phyloP scores from a whole-genome alignment of 495 filamentous ascomycete species.

The Aspergillus biplanus region DNA sequence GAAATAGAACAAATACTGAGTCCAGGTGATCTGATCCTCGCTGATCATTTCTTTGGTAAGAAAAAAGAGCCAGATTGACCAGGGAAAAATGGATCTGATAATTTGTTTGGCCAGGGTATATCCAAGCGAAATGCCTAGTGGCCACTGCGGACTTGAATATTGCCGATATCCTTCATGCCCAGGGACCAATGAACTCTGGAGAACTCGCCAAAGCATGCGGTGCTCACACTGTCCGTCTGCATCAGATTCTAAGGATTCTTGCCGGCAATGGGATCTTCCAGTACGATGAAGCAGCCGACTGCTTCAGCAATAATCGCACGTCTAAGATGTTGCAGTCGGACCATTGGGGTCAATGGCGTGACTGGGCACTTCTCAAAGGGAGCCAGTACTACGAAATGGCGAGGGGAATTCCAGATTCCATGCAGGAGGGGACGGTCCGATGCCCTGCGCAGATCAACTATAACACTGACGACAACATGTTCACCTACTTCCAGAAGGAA shows the following conservation, averaged over 20 bases:
- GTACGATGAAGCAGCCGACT: background rate
- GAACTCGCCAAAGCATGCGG: conserved; percentile 1
- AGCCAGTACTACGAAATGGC: conserved; percentile 10
- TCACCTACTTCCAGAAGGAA: background rate
- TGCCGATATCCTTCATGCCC: background rate
- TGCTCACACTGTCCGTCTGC: background rate
- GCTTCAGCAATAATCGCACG: background rate
- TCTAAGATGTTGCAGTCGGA: conserved; percentile 1
- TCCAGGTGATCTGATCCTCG: background rate
- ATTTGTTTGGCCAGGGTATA: background rate
- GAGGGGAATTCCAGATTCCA: conserved; percentile 1
- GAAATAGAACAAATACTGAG: background rate
- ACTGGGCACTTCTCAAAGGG: conserved; percentile 8
- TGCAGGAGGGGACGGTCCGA: conserved; percentile 2
- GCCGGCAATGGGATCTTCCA: background rate
- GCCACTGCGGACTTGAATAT: conserved; percentile 1
- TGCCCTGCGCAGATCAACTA: conserved; percentile 8
- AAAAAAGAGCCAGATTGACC: background rate
- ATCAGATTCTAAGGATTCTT: conserved; percentile 5
- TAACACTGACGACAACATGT: conserved; percentile 10
- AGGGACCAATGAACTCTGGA: background rate
- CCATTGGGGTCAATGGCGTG: conserved; percentile 9
- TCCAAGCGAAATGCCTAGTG: conserved; percentile 1
- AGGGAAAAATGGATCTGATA: background rate
- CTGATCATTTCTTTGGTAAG: conserved; percentile 7